These are phyloP conservation scores for Beauveria australis DNA, from an alignment of 2,329 filamentous ascomycete species.

Conservation along the genomic window DNA sequence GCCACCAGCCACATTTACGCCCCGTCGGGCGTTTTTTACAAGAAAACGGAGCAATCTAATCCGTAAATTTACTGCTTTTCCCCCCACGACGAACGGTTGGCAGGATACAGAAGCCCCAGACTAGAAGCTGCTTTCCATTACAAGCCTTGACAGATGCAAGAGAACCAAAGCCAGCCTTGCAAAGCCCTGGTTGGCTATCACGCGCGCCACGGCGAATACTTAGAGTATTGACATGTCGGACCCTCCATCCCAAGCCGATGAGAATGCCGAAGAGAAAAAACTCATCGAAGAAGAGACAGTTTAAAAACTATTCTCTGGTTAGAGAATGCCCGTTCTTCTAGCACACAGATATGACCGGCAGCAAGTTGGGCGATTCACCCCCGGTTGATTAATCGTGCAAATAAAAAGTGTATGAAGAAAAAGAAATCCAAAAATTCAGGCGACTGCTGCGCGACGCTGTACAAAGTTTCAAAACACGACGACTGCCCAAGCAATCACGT, in stretches of 20 bases:
- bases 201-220: not conserved
- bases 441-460: not conserved
- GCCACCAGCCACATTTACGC: not conserved
- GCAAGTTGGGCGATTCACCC: constrained; percentile 39
- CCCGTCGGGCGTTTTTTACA: not conserved
- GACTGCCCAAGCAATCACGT: constrained; percentile 18
- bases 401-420: constrained; percentile 36
- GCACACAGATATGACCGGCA: constrained; percentile 55
- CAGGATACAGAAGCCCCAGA: not conserved
- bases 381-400: constrained; percentile 56
- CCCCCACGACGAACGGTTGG: not conserved
- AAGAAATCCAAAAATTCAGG: constrained; percentile 8
- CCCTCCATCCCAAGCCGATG: constrained; percentile 11
- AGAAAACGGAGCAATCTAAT: not conserved
- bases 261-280: not conserved
- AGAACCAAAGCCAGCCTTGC: not conserved
- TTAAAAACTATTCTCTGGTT: constrained; percentile 9
- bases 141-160: not conserved
- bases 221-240: constrained; percentile 8
- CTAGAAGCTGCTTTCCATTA: not conserved
- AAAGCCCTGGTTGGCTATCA: not conserved
- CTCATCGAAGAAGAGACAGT: constrained; percentile 8
- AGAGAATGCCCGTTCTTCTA: constrained; percentile 33
- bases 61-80: too few relatives aligned
- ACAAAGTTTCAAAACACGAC: not conserved